Percentiles rank a stretch among this genome's conserved stretches.
These are phyloP conservation scores for Diddensiella caesifluorescens DNA, from an alignment of 805 yeast species.

Conservation along the genomic window DNA sequence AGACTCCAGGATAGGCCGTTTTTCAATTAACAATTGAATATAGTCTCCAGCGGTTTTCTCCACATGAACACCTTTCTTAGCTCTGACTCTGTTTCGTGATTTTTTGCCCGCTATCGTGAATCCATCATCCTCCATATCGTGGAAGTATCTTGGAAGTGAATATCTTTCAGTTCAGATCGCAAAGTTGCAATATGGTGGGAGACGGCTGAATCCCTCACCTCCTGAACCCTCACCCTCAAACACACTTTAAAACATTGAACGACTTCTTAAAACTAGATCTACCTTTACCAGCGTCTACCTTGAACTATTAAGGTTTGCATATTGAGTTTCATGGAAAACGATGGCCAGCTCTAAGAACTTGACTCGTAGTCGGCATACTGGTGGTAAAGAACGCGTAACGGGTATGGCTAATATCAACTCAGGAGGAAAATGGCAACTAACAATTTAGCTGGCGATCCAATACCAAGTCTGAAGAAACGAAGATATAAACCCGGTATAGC, in stretches of 20 bases:
- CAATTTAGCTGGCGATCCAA: background rate
- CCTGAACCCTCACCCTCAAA: too few species aligned
- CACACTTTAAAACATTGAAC: too few species aligned
- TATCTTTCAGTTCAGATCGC: too few species aligned
- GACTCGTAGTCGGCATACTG: background rate
- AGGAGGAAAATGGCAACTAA: background rate
- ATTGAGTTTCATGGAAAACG: too few species aligned
- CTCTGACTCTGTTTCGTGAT: slow-evolving; percentile 7
- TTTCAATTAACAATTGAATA: slow-evolving; percentile 8
- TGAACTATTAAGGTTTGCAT: too few species aligned
- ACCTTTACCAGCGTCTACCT: too few species aligned
- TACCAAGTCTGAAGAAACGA: slow-evolving; percentile 9
- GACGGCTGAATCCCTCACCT: too few species aligned
- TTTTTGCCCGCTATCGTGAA: slow-evolving; percentile 7
- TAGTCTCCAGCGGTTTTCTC: slow-evolving; percentile 22
- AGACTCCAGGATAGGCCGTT: slow-evolving; percentile 7
- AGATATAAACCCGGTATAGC: slow-evolving; percentile 93
- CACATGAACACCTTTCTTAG: slow-evolving; percentile 9
- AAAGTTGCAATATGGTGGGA: too few species aligned
- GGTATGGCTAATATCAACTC: background rate
- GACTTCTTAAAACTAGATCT: too few species aligned
- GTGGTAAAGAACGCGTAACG: background rate
- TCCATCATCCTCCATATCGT: slow-evolving; percentile 1
- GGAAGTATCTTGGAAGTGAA: too few species aligned
- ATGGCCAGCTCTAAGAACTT: too few species aligned